These are phyloP conservation scores for Argentina anserina DNA, from an alignment of 306 rosid genomes.

Conservation along the genomic window DNA sequence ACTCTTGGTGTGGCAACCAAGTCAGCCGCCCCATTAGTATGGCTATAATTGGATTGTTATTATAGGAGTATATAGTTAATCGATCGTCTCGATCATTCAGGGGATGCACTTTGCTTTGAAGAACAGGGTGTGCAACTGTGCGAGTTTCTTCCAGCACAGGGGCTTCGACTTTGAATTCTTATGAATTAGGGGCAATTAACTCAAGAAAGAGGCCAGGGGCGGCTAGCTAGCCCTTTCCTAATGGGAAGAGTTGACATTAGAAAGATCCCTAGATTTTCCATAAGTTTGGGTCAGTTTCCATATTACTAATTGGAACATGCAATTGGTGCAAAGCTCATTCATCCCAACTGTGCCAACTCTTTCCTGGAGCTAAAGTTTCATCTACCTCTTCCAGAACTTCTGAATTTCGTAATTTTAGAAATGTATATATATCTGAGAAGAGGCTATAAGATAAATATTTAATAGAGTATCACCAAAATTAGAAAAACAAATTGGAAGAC, in stretches of 20 bases:
- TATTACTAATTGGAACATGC: background rate
- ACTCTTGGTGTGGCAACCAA: constrained; percentile 1
- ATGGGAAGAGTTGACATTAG: constrained; percentile 7
- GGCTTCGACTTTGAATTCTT: background rate
- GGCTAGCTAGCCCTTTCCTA: background rate
- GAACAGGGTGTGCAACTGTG: background rate
- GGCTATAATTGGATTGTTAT: background rate
- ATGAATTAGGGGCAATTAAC: background rate
- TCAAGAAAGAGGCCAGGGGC: background rate
- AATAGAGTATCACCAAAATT: too few species aligned
- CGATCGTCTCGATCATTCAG: background rate
- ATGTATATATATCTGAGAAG: too few species aligned
- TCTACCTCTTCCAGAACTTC: too few species aligned
- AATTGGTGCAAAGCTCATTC: background rate
- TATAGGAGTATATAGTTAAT: background rate
- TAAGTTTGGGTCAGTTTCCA: constrained; percentile 3
- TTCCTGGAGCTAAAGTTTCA: too few species aligned
- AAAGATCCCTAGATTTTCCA: background rate
- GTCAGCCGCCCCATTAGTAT: constrained; percentile 1
- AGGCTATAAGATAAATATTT: too few species aligned
- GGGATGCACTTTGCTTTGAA: background rate
- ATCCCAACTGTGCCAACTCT: background rate
- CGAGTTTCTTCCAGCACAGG: background rate
- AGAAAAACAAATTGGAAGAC: too few species aligned
- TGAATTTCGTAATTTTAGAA: too few species aligned